Percentiles rank a stretch among this genome's conserved stretches.
These are phyloP conservation scores for Ganoderma leucocontextum DNA, from an alignment of 1,284 basidiomycete species.

Conservation along the genomic window DNA sequence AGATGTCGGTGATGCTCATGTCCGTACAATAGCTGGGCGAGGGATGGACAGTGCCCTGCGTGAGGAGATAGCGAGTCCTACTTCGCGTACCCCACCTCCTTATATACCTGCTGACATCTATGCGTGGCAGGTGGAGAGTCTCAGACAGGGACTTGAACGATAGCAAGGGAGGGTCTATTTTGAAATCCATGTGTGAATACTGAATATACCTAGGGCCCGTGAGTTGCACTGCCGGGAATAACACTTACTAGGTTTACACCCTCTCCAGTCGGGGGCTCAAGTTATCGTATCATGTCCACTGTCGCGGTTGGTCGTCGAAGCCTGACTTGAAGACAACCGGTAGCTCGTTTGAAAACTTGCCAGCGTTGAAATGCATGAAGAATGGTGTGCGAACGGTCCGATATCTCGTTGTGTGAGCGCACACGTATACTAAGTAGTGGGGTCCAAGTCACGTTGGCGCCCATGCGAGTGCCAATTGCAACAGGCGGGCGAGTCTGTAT, in stretches of 20 bases:
- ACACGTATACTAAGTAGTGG: too few relatives aligned
- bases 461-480: too few relatives aligned
- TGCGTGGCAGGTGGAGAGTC: background rate
- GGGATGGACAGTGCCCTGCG: background rate
- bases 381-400: too few relatives aligned
- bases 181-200: background rate
- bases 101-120: background rate
- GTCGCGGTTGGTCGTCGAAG: too few relatives aligned
- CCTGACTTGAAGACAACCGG: too few relatives aligned
- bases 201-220: background rate
- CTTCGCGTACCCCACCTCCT: background rate
- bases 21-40: background rate
- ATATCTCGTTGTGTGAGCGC: too few relatives aligned
- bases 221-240: background rate
- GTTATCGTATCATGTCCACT: background rate
- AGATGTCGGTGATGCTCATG: constrained; percentile 18
- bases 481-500: too few relatives aligned
- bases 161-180: background rate
- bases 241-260: background rate
- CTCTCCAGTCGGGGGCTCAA: too few relatives aligned
- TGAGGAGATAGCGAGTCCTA: background rate
- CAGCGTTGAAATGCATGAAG: background rate
- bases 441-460: too few relatives aligned
- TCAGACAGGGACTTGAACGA: background rate
- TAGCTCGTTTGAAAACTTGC: background rate